Evolutionary conservation across 495 filamentous ascomycete species (phyloP).

Genomic region (Tetracladium setigerum): DNA sequence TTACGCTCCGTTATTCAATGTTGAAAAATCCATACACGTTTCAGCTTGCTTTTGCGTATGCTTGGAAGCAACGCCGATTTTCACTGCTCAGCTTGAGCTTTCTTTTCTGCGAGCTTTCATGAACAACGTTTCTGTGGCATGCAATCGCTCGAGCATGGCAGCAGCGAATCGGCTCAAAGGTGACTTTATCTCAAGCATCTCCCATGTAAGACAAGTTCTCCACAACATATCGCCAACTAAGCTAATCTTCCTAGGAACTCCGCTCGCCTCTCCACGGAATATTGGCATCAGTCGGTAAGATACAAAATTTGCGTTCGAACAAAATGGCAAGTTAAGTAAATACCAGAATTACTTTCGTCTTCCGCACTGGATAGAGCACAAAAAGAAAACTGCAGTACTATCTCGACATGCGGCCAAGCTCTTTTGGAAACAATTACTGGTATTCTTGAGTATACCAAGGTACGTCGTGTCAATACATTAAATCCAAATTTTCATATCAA

Average conservation of each 20-base stretch:
- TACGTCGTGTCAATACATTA: conserved; percentile 17
- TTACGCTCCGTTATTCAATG: conserved; percentile 60
- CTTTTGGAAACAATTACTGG: conserved; percentile 71
- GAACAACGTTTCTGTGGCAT: conserved; percentile 48
- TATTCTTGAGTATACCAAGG: conserved; percentile 54
- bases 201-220: conserved; percentile 25
- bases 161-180: conserved; percentile 30
- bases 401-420: conserved; percentile 65
- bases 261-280: conserved; percentile 57
- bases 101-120: conserved; percentile 40
- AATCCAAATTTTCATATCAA: too few relatives aligned
- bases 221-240: conserved; percentile 23
- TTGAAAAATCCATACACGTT: conserved; percentile 29
- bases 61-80: neutral
- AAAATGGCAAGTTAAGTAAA: too few relatives aligned
- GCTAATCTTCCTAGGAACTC: conserved; percentile 37
- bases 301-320: too few relatives aligned
- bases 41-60: conserved; percentile 1
- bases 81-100: conserved; percentile 32
- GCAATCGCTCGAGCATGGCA: conserved; percentile 36
- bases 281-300: conserved; percentile 27
- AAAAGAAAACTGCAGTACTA: conserved; percentile 39
- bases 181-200: conserved; percentile 25
- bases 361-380: neutral
- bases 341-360: too few relatives aligned